Percentiles rank a stretch among this genome's conserved stretches.
Conservation (phyloP, 1,284 basidiomycete genomes). For the Heliocybe sulcata region DNA sequence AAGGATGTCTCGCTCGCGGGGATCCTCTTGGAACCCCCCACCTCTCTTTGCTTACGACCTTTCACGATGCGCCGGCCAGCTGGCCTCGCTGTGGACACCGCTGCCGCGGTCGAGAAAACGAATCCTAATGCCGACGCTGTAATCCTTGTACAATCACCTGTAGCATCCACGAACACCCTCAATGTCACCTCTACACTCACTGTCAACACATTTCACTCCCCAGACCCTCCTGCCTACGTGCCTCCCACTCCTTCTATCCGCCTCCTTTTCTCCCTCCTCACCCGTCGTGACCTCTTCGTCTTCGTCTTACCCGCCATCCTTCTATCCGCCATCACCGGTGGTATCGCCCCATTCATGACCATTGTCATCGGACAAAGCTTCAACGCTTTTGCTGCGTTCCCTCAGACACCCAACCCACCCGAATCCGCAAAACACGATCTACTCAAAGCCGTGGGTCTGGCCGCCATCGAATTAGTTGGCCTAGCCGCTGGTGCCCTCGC, state of each 20-base stretch:
- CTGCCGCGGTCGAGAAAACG: conserved; percentile 16
- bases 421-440: conserved; percentile 46
- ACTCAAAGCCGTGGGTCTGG: conserved; percentile 49
- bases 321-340: conserved; percentile 65
- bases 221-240: conserved; percentile 14
- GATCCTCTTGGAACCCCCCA: conserved; percentile 8
- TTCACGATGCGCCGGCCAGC: conserved; percentile 25
- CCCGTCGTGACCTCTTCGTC: conserved; percentile 42
- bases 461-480: conserved; percentile 64
- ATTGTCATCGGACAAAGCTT: conserved; percentile 84
- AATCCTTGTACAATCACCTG: conserved; percentile 14
- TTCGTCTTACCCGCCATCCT: conserved; percentile 70
- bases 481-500: conserved; percentile 67
- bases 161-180: conserved; percentile 15
- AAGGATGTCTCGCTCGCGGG: background rate
- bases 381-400: conserved; percentile 63
- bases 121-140: conserved; percentile 18
- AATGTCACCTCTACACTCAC: conserved; percentile 14
- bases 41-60: conserved; percentile 14
- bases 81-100: conserved; percentile 25
- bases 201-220: conserved; percentile 7
- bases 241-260: conserved; percentile 41
- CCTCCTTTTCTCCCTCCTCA: conserved; percentile 63
- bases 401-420: conserved; percentile 36
- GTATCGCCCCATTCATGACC: conserved; percentile 92